A percentile compares a stretch with the other conserved stretches of the same genome.
Evolutionary conservation across 805 yeast species (phyloP).

Genomic region (Kluyveromyces nonfermentans): DNA sequence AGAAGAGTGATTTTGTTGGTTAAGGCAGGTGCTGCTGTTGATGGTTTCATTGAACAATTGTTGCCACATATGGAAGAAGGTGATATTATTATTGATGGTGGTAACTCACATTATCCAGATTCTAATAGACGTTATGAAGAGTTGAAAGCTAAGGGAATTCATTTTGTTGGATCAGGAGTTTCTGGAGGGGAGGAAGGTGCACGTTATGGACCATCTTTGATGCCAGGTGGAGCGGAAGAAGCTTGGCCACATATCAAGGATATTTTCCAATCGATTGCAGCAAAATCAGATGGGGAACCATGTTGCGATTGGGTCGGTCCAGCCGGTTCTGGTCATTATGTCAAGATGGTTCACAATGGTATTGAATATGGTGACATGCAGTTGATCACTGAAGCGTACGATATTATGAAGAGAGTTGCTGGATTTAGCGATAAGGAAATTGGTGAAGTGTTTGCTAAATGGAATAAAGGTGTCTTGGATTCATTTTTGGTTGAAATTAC

Average conservation of each 20-base stretch:
- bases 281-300: slow-evolving; percentile 97
- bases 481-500: slow-evolving; percentile 96
- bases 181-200: slow-evolving; percentile 99
- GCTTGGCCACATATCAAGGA: slow-evolving; percentile 99
- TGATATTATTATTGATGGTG: slow-evolving; percentile 98
- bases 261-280: slow-evolving; percentile 92
- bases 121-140: slow-evolving; percentile 93
- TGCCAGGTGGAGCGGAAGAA: slow-evolving; percentile 98
- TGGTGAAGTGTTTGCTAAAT: slow-evolving; percentile 79
- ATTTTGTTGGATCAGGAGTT: slow-evolving; percentile 97
- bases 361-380: slow-evolving; percentile 99
- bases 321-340: slow-evolving; percentile 98
- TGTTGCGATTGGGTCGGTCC: slow-evolving; percentile 99
- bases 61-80: slow-evolving; percentile 89
- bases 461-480: slow-evolving; percentile 97
- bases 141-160: slow-evolving; percentile 75
- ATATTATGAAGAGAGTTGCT: slow-evolving; percentile 88
- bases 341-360: slow-evolving; percentile 99
- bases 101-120: slow-evolving; percentile 99
- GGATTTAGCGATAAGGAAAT: slow-evolving; percentile 86
- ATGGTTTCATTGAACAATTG: slow-evolving; percentile 78
- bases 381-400: slow-evolving; percentile 96
- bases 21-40: slow-evolving; percentile 96
- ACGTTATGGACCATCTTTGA: slow-evolving; percentile 95
- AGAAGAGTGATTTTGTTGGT: slow-evolving; percentile 90